These are phyloP conservation scores for Wickerhamiella kazuoi DNA, from an alignment of 805 yeast genomes.

Conservation along the genomic window DNA sequence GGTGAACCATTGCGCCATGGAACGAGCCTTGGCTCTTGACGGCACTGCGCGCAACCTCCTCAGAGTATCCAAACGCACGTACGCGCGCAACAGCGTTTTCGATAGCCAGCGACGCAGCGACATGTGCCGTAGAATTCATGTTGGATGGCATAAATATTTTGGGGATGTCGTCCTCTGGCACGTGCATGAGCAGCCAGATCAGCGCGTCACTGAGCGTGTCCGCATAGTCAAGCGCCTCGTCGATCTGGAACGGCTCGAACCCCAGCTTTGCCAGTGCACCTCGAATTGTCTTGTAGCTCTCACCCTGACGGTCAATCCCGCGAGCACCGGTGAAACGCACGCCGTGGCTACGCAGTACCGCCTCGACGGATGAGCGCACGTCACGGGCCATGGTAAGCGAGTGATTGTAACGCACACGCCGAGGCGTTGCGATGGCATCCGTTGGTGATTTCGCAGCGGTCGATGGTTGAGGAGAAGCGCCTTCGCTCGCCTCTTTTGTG, in stretches of 20 bases:
- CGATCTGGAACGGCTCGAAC: constrained; percentile 49
- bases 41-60: constrained; percentile 39
- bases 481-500: background rate
- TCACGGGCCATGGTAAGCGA: constrained; percentile 45
- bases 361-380: constrained; percentile 44
- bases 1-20: constrained; percentile 27
- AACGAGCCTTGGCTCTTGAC: constrained; percentile 19
- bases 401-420: constrained; percentile 22
- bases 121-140: constrained; percentile 19
- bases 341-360: constrained; percentile 29
- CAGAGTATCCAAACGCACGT: constrained; percentile 50
- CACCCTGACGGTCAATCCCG: constrained; percentile 6
- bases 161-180: constrained; percentile 92
- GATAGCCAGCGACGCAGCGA: constrained; percentile 32
- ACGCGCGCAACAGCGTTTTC: constrained; percentile 45
- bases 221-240: constrained; percentile 49
- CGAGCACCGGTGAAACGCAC: constrained; percentile 25
- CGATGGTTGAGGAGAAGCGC: background rate
- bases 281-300: constrained; percentile 4
- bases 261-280: constrained; percentile 33
- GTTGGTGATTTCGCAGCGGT: too few relatives aligned
- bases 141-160: constrained; percentile 19
- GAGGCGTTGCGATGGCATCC: too few relatives aligned
- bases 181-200: constrained; percentile 69
- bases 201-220: constrained; percentile 33